These are phyloP conservation scores for Jatropha podagrica DNA, from an alignment of 441 rosid species.

Conservation along the genomic window DNA sequence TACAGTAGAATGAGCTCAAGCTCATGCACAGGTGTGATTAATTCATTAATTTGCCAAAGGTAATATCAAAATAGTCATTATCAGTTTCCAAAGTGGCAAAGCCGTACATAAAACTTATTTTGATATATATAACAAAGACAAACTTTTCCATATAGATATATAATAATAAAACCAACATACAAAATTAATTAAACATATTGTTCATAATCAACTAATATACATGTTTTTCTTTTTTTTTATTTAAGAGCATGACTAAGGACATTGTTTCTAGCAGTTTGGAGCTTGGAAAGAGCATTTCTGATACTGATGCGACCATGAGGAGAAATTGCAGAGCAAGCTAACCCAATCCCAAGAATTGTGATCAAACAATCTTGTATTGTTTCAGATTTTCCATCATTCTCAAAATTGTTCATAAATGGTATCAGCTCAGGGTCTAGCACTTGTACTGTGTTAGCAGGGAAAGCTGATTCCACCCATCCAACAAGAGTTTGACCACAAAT, in stretches of 20 bases:
- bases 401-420: neutral
- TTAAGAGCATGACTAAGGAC: constrained; percentile 3
- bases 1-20: no score
- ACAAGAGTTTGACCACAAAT: constrained; percentile 32
- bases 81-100: no score
- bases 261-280: constrained; percentile 23
- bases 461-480: constrained; percentile 38
- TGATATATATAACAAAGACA: no score
- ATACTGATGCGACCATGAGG: constrained; percentile 39
- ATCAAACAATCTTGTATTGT: constrained; percentile 30
- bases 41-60: no score
- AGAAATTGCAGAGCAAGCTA: constrained; percentile 35
- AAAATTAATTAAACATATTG: no score
- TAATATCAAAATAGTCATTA: no score
- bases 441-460: constrained; percentile 16
- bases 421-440: constrained; percentile 40
- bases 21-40: no score
- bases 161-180: no score
- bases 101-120: no score
- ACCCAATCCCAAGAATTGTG: constrained; percentile 39
- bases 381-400: neutral
- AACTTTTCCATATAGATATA: no score
- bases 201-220: no score
- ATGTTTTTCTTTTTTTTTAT: no score
- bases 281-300: constrained; percentile 39